Evolutionary conservation across 768 basidiomycete genomes (phyloP).

Genomic region (Trametes meyenii): DNA sequence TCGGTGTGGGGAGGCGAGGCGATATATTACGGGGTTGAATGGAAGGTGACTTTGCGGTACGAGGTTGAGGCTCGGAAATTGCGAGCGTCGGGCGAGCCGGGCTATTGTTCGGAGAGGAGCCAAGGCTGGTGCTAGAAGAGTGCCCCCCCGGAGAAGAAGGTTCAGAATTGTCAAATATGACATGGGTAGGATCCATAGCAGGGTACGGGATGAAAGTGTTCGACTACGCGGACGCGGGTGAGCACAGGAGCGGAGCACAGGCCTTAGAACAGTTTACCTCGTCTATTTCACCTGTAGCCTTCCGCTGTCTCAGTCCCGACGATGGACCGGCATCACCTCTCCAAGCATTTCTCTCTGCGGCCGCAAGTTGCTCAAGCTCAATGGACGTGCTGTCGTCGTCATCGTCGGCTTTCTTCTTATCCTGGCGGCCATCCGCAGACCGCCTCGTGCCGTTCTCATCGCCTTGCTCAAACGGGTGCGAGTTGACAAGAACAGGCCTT

Average conservation of each 20-base stretch:
- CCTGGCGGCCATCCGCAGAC: constrained; percentile 1
- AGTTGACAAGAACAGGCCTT: constrained; percentile 26
- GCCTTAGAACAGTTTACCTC: constrained; percentile 44
- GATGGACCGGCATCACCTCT: constrained; percentile 44
- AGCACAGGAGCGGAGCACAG: constrained; percentile 1
- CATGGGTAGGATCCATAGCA: constrained; percentile 52
- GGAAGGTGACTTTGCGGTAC: not conserved
- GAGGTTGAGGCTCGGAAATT: not conserved
- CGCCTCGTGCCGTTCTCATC: constrained; percentile 20
- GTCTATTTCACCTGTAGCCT: constrained; percentile 41
- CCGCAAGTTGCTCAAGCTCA: constrained; percentile 57
- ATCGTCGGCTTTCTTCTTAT: constrained; percentile 18
- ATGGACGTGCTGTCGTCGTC: constrained; percentile 32
- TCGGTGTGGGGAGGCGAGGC: constrained; percentile 20
- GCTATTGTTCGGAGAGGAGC: constrained; percentile 4
- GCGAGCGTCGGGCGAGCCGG: constrained; percentile 5
- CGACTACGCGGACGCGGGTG: constrained; percentile 38
- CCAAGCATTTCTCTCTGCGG: constrained; percentile 58
- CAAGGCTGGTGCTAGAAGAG: not conserved
- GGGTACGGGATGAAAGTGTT: constrained; percentile 48
- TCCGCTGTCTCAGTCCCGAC: constrained; percentile 25
- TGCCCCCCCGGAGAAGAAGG: constrained; percentile 13
- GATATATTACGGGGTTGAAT: constrained; percentile 2
- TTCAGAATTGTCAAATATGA: constrained; percentile 43
- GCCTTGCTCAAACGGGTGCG: constrained; percentile 17